Conservation (phyloP, 176 grass and related monocot species). For the Musa beccarii region DNA sequence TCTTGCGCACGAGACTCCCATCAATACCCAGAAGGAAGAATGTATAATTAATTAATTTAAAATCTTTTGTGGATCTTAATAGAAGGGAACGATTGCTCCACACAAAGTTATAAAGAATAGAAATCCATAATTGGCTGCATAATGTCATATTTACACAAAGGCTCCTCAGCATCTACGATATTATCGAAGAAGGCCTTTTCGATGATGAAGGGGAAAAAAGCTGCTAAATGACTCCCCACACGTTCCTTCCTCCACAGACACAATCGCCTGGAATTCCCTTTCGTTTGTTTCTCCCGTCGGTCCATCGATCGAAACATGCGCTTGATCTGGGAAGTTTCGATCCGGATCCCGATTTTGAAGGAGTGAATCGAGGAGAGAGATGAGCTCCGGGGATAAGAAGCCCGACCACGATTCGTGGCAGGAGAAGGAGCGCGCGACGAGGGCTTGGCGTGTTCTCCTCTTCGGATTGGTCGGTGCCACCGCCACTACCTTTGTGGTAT, state of each 20-base stretch:
- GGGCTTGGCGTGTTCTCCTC: slow-evolving; percentile 69
- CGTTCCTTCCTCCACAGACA: not conserved
- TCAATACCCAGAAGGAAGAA: no score
- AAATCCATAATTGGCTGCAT: no score
- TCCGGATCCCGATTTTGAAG: not conserved
- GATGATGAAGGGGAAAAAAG: no score
- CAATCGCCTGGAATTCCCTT: not conserved
- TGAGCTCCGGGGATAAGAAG: slow-evolving; percentile 5
- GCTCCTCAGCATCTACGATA: no score
- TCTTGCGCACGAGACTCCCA: no score
- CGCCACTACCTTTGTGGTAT: slow-evolving; percentile 57
- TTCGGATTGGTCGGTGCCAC: slow-evolving; percentile 83
- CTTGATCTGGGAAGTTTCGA: not conserved
- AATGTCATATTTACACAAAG: no score
- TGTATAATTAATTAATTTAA: no score
- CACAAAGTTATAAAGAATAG: no score
- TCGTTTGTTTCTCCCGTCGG: not conserved
- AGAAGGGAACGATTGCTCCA: no score
- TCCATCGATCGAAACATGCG: slow-evolving; percentile 11
- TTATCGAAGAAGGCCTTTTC: no score
- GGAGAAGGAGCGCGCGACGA: slow-evolving; percentile 36
- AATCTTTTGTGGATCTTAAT: no score
- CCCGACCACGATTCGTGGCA: slow-evolving; percentile 6
- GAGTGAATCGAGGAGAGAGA: slow-evolving; percentile 1
- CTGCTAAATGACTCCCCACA: not conserved